Evolutionary conservation across 2,329 filamentous ascomycete genomes (phyloP).

Genomic region (Phialemonium atrogriseum): DNA sequence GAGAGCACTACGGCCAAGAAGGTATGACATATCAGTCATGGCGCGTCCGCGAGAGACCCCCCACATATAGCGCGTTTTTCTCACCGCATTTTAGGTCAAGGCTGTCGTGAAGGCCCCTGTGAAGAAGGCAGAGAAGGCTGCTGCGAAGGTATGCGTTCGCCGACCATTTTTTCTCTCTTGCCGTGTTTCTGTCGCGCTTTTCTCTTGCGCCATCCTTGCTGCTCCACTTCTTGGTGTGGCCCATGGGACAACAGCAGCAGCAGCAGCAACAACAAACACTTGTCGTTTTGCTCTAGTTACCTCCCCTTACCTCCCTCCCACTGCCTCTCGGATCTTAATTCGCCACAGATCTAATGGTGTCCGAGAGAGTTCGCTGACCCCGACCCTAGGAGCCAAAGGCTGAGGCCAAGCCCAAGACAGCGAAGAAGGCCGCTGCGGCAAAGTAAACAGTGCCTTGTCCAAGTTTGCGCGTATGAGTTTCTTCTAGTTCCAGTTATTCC

Average conservation of each 20-base stretch:
- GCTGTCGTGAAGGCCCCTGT: slow-evolving; percentile 18
- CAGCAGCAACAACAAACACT: not conserved
- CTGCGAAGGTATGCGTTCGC: slow-evolving; percentile 10
- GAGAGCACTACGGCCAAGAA: slow-evolving; percentile 21
- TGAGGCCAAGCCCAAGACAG: slow-evolving; percentile 18
- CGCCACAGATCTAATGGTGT: not conserved
- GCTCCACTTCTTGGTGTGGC: not conserved
- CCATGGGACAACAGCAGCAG: not conserved
- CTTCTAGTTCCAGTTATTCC: not conserved
- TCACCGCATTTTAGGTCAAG: slow-evolving; percentile 16
- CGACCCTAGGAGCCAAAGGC: slow-evolving; percentile 4
- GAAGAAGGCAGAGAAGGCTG: slow-evolving; percentile 16
- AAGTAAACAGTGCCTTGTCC: slow-evolving; percentile 9
- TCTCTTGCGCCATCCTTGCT: not conserved
- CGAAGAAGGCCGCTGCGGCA: slow-evolving; percentile 16
- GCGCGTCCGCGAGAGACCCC: not conserved
- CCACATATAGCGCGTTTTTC: slow-evolving; percentile 3
- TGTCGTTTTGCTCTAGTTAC: not conserved
- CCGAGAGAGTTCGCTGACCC: no score
- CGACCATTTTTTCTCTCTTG: not conserved
- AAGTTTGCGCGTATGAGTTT: not conserved
- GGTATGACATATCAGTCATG: slow-evolving; percentile 12
- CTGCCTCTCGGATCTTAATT: not conserved
- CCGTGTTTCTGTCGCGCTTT: not conserved
- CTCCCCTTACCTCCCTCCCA: not conserved